These are phyloP conservation scores for Dentipellis sp. DNA, from an alignment of 768 basidiomycete genomes.

Conservation along the genomic window DNA sequence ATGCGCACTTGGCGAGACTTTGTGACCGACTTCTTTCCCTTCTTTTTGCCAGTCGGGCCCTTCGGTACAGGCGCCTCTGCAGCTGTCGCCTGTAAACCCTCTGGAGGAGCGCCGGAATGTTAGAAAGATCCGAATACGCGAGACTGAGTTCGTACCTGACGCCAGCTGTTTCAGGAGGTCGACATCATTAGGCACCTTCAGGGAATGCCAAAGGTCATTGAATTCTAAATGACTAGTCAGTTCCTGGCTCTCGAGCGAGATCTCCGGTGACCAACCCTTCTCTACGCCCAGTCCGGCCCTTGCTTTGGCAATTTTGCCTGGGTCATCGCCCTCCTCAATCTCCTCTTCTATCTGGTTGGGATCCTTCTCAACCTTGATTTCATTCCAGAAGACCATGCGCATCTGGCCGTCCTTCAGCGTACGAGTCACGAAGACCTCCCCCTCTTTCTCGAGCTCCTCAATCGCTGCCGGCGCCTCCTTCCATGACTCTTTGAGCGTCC, in stretches of 20 bases:
- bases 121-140: constrained; percentile 4
- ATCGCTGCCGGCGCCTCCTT: constrained; percentile 77
- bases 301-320: constrained; percentile 15
- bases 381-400: constrained; percentile 86
- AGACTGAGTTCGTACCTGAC: constrained; percentile 48
- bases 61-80: constrained; percentile 50
- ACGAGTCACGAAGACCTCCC: constrained; percentile 81
- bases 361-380: constrained; percentile 45
- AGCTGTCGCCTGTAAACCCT: constrained; percentile 75
- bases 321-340: constrained; percentile 4
- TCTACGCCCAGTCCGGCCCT: constrained; percentile 65
- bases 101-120: constrained; percentile 24
- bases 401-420: constrained; percentile 76
- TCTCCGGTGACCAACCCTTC: constrained; percentile 45
- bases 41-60: constrained; percentile 53
- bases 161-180: constrained; percentile 72
- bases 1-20: constrained; percentile 72
- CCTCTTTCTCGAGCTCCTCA: constrained; percentile 84
- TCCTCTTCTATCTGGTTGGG: constrained; percentile 8
- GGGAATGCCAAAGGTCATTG: constrained; percentile 74
- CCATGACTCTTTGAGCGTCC: constrained; percentile 85
- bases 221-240: constrained; percentile 48
- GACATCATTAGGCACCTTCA: constrained; percentile 80
- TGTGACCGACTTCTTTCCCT: constrained; percentile 68
- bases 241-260: background rate